Percentiles rank a stretch among this genome's conserved stretches.
Evolutionary conservation across 768 basidiomycete genomes (phyloP).

Genomic region (Cystofilobasidium macerans): DNA sequence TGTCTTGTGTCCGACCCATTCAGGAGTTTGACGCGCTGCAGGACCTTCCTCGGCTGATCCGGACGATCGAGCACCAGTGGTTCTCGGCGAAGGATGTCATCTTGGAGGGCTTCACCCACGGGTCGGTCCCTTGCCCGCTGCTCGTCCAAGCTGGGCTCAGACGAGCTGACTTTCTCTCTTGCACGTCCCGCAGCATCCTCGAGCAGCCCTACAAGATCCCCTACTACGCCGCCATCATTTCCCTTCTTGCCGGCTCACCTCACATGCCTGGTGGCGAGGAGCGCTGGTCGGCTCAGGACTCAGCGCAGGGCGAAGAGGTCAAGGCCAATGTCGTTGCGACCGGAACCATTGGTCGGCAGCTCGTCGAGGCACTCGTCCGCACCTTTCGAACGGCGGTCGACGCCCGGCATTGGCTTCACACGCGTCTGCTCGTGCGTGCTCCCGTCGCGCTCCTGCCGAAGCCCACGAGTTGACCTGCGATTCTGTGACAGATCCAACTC

Average conservation of each 20-base stretch:
- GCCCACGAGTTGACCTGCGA: slow-evolving; percentile 41
- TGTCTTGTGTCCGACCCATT: background rate
- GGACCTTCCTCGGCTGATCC: slow-evolving; percentile 36
- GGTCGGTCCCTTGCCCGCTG: slow-evolving; percentile 29
- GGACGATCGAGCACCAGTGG: slow-evolving; percentile 34
- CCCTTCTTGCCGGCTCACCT: slow-evolving; percentile 43
- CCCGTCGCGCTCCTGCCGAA: background rate
- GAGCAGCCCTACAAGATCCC: slow-evolving; percentile 93
- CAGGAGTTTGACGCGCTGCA: slow-evolving; percentile 39
- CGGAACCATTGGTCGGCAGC: background rate
- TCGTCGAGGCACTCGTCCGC: background rate
- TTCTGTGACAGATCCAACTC: slow-evolving; percentile 64
- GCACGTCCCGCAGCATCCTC: slow-evolving; percentile 40
- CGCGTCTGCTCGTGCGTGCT: background rate
- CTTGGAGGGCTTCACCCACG: slow-evolving; percentile 38
- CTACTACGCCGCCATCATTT: slow-evolving; percentile 70
- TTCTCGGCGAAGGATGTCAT: slow-evolving; percentile 34
- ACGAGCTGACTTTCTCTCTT: background rate
- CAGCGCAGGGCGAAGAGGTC: background rate
- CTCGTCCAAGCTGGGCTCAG: background rate
- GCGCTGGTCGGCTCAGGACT: background rate
- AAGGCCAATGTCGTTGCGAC: slow-evolving; percentile 13
- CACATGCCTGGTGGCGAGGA: background rate
- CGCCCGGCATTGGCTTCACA: background rate
- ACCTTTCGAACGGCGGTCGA: background rate